Percentiles rank a stretch among this genome's conserved stretches.
Evolutionary conservation across 305 asterid genomes (phyloP).

Genomic region (Solanum aculeatissimum): DNA sequence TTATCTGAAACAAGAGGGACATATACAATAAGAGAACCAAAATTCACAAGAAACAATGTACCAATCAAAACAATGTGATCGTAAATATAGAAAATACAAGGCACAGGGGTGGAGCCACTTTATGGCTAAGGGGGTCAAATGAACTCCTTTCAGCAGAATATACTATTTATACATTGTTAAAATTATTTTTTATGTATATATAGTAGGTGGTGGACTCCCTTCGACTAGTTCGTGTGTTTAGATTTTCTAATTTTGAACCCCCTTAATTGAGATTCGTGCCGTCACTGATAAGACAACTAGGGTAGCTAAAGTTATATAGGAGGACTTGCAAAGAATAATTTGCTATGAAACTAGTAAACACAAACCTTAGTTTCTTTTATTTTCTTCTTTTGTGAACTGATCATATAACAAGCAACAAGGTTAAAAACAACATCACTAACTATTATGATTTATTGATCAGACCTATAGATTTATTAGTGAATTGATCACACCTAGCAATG

Average conservation of each 20-base stretch:
- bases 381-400: neutral
- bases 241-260: no score
- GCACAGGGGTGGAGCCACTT: no score
- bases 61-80: neutral
- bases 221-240: no score
- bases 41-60: neutral
- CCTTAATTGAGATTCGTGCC: no score
- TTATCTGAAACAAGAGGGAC: slow-evolving; percentile 10
- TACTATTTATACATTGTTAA: no score
- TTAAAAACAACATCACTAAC: no score
- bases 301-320: neutral
- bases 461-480: no score
- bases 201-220: no score
- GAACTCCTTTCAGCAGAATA: no score
- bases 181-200: no score
- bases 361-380: neutral
- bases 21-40: neutral
- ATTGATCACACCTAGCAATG: neutral
- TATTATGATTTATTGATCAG: no score
- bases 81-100: neutral
- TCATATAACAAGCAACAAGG: neutral
- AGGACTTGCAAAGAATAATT: neutral
- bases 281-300: neutral
- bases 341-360: neutral
- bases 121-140: no score